Evolutionary conservation across 169 alveolate genomes (phyloP).

Genomic region (Plasmodium cynomolgi): DNA sequence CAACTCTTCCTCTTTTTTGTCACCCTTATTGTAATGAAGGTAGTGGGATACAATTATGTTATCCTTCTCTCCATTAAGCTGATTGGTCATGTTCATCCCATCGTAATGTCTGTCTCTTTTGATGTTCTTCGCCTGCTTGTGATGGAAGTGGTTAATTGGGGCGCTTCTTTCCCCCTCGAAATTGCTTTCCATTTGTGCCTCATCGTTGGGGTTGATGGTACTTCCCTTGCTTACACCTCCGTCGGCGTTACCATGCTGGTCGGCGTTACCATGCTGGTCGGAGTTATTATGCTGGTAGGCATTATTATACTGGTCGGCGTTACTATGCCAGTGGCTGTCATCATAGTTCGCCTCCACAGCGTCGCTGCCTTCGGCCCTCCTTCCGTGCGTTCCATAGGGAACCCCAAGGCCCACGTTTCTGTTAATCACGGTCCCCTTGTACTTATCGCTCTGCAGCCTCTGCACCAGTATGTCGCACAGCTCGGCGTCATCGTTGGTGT

Average conservation of each 20-base stretch:
- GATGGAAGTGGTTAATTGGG: background rate
- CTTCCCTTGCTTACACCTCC: background rate
- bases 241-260: background rate
- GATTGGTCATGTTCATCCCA: background rate
- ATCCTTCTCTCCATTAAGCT: background rate
- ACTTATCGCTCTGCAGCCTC: constrained; percentile 8
- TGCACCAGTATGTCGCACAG: background rate
- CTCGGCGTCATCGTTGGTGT: background rate
- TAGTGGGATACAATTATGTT: background rate
- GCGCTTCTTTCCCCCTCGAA: background rate
- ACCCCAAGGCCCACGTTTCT: background rate
- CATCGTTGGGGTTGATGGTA: background rate
- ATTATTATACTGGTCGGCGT: too few species aligned
- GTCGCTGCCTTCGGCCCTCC: background rate
- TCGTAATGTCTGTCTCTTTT: background rate
- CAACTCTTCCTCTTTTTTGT: background rate
- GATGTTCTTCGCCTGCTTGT: background rate
- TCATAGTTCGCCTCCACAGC: background rate
- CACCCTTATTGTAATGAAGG: background rate
- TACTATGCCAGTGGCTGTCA: background rate
- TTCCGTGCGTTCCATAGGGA: background rate
- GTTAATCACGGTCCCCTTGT: constrained; percentile 28
- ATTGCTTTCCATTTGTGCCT: background rate
- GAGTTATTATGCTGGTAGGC: background rate
- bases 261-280: background rate